Percentiles rank a stretch among this genome's conserved stretches.
Conservation (phyloP, 805 yeast genomes). For the Nakazawaea laoshanensis region DNA sequence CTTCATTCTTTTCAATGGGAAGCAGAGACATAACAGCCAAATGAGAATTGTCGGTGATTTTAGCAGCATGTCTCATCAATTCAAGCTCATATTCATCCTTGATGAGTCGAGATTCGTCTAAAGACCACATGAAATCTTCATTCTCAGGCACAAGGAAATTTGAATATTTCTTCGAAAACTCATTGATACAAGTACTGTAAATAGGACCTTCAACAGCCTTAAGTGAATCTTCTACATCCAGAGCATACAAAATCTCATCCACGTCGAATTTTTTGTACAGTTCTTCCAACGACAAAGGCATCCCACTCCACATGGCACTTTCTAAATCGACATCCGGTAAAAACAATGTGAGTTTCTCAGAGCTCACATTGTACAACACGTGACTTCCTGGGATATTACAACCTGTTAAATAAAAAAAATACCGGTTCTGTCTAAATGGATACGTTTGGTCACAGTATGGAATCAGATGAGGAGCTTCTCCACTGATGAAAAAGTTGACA, state of each 20-base stretch:
- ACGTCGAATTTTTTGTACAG: constrained; percentile 67
- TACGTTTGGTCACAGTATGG: constrained; percentile 75
- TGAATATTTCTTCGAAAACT: constrained; percentile 25
- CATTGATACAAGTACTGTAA: constrained; percentile 50
- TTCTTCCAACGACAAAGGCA: constrained; percentile 62
- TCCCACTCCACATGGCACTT: constrained; percentile 94
- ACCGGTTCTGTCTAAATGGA: constrained; percentile 82
- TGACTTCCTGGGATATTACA: constrained; percentile 72
- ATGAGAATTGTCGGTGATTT: constrained; percentile 83
- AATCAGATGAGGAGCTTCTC: constrained; percentile 47
- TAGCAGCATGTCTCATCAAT: constrained; percentile 71
- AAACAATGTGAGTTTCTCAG: constrained; percentile 58
- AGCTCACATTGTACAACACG: constrained; percentile 45
- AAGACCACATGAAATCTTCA: constrained; percentile 51
- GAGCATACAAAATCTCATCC: constrained; percentile 65
- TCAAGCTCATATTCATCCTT: constrained; percentile 79
- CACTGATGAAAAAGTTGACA: constrained; percentile 43
- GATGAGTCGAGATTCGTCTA: constrained; percentile 80
- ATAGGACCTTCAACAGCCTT: constrained; percentile 17
- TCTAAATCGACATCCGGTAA: constrained; percentile 81
- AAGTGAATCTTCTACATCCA: constrained; percentile 35
- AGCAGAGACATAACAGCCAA: constrained; percentile 87
- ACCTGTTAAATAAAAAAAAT: constrained; percentile 83
- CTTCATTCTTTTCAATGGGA: constrained; percentile 81
- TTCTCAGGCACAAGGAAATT: constrained; percentile 33